Evolutionary conservation across 345 rosid species (phyloP).

Genomic region (Eucalyptus caleyi): DNA sequence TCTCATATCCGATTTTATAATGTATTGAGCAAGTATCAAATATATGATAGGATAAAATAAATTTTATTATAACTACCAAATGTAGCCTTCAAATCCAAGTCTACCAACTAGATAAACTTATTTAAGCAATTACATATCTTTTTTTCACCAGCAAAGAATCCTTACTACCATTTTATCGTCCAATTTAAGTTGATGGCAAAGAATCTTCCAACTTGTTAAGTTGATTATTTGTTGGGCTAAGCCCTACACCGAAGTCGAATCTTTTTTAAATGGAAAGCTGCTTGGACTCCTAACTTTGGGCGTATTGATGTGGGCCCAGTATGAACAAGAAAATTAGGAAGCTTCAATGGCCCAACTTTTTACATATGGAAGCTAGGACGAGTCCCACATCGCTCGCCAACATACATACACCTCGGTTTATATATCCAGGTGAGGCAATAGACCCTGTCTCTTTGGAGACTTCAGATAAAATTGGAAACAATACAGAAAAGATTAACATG

Average conservation of each 20-base stretch:
- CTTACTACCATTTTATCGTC: not conserved
- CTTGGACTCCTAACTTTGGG: not conserved
- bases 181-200: not conserved
- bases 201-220: not conserved
- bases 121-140: not conserved
- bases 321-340: not conserved
- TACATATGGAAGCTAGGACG: not conserved
- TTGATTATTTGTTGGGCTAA: not conserved
- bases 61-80: too few relatives aligned
- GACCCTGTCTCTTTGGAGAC: rapidly evolving
- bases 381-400: not conserved
- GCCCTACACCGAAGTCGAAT: not conserved
- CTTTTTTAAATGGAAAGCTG: not conserved
- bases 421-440: not conserved
- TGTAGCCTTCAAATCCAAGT: not conserved
- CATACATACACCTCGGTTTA: not conserved
- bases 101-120: not conserved
- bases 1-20: too few relatives aligned
- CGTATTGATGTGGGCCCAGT: not conserved
- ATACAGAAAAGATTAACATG: not conserved
- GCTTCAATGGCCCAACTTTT: not conserved
- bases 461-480: not conserved
- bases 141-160: not conserved
- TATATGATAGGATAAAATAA: too few relatives aligned
- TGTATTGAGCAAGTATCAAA: rapidly evolving